Percentiles rank a stretch among this genome's conserved stretches.
Evolutionary conservation across 1,284 basidiomycete species (phyloP).

Genomic region (Trichosporon sp.): DNA sequence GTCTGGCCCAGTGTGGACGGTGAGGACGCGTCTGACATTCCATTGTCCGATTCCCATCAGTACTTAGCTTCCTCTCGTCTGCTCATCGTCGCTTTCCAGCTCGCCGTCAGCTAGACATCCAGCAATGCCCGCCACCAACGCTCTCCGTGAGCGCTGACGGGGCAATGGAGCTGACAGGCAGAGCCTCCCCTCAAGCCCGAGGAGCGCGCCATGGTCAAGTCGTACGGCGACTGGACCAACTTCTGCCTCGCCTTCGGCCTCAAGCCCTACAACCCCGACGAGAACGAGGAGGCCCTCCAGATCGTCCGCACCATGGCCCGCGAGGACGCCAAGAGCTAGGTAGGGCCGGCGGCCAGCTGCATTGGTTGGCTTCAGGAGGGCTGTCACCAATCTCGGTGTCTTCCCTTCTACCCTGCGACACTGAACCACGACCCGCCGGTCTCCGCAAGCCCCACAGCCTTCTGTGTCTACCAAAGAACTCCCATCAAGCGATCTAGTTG

Average conservation of each 20-base stretch:
- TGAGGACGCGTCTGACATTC: background rate
- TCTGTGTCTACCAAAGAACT: no score
- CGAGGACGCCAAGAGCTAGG: background rate
- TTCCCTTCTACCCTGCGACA: background rate
- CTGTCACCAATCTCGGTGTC: background rate
- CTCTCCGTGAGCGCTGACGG: background rate
- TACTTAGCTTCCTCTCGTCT: background rate
- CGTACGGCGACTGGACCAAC: constrained; percentile 24
- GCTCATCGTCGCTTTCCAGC: background rate
- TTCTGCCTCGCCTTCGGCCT: constrained; percentile 23
- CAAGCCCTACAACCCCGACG: constrained; percentile 22
- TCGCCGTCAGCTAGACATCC: background rate
- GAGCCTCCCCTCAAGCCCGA: background rate
- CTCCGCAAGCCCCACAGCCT: background rate
- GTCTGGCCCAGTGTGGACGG: background rate
- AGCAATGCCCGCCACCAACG: background rate
- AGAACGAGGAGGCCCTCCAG: constrained; percentile 17
- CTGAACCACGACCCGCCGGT: background rate
- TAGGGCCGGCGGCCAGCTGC: background rate
- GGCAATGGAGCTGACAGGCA: background rate
- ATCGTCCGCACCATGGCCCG: constrained; percentile 8
- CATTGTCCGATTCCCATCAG: background rate
- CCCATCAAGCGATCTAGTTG: background rate
- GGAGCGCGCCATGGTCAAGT: constrained; percentile 19
- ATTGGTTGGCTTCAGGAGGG: background rate